These are phyloP conservation scores for Balansia obtecta DNA, from an alignment of 2,329 filamentous ascomycete species.

Conservation along the genomic window DNA sequence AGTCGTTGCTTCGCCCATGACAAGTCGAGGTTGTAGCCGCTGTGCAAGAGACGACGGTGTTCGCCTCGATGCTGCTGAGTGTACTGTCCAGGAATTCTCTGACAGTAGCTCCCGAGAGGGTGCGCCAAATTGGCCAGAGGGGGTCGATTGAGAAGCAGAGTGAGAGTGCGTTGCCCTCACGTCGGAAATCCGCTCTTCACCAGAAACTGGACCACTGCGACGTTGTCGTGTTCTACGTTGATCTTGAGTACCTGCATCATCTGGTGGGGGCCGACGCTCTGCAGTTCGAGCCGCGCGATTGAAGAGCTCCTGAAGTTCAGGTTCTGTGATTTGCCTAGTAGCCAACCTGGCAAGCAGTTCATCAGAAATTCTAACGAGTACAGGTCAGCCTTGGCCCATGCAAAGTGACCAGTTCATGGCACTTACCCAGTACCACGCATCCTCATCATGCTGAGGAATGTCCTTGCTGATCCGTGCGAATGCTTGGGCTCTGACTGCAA, in stretches of 20 bases:
- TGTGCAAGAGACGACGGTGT: neutral
- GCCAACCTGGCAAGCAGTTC: slow-evolving; percentile 12
- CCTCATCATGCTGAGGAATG: slow-evolving; percentile 21
- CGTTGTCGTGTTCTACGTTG: slow-evolving; percentile 18
- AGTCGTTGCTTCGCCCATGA: neutral
- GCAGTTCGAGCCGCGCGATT: slow-evolving; percentile 7
- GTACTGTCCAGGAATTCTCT: neutral
- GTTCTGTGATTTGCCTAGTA: slow-evolving; percentile 6
- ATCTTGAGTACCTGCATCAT: slow-evolving; percentile 14
- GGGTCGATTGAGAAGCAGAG: neutral
- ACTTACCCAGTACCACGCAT: slow-evolving; percentile 14
- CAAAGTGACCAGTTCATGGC: neutral
- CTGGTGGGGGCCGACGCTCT: slow-evolving; percentile 17
- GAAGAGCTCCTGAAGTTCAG: slow-evolving; percentile 9
- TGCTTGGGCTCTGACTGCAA: slow-evolving; percentile 36
- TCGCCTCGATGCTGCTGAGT: neutral
- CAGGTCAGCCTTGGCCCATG: no score
- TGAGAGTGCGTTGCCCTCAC: neutral
- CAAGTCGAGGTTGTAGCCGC: neutral
- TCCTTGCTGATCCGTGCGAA: slow-evolving; percentile 10
- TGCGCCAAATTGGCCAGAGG: neutral
- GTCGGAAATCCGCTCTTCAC: neutral
- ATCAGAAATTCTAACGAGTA: slow-evolving; percentile 7
- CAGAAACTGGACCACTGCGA: slow-evolving; percentile 8
- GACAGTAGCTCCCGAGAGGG: neutral